Evolutionary conservation across 495 filamentous ascomycete genomes (phyloP), one percentile per base, ranked within the genome.

Genomic region (Aspergillus funiculosus): DNA sequence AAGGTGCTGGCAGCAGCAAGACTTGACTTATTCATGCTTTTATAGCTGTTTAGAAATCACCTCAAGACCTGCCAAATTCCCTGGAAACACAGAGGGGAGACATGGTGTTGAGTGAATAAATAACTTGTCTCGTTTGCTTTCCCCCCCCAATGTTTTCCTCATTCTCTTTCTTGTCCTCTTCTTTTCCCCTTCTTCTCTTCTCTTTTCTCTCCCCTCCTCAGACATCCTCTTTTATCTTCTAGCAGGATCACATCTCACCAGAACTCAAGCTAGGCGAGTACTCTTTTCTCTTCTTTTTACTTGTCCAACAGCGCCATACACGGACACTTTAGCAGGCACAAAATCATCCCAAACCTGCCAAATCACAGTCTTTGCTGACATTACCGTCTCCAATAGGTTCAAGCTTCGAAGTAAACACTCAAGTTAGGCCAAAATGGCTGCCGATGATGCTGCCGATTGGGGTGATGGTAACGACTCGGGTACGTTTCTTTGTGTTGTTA

Each of bases 121-220:
- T n/a, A n/a, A n/a, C n/a, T n/a, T n/a, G n/a, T n/a, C n/a, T n/a
- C 25, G 26, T 29, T 42, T 42, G 39, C 39, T 28, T 38, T 36
- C 27, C 36, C 34, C 46, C 21, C 37, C 35, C 15, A 10, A 15
- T 34, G 21, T 13, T 35, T 15, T 9, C 25, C 13, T 29, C 9
- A 22, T 21, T 15, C 34, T 30, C 28, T 3, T n/a, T 48, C 27
- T 29, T 32, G 34, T 20, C 25, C n/a, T 30, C 37, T 41, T 21
- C 15, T 22, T 34, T 26, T 13, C 44, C n/a, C 9, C 25, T 20
- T 29, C 9, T 31, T 21, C 20, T 40, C 22, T 37, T 3, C 6
- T 48, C 27, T 29, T 32, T 35, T 20, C 25, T 38, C 25, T 30
- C 24, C 34, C 17, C 7, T 5, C 27, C 35, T 31, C 27, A 18